Evolutionary conservation across 164 flowering plant species (phyloP).

Genomic region (Piper betle): DNA sequence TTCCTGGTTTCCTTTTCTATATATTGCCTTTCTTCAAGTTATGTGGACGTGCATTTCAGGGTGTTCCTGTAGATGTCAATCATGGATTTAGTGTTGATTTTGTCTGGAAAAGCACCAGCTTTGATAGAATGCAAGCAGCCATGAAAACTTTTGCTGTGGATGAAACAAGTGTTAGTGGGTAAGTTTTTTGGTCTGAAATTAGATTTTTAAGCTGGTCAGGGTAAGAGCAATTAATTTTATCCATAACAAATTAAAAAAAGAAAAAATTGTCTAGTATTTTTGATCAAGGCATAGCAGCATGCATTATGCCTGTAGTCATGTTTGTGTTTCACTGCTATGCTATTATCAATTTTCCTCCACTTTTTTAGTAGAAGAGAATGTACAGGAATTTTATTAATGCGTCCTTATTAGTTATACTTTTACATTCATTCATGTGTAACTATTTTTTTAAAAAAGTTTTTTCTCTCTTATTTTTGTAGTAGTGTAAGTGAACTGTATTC

Average conservation of each 20-base stretch:
- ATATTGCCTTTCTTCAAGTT: neutral
- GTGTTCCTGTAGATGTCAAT: constrained; percentile 91
- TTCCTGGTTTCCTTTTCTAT: neutral
- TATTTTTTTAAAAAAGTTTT: no score
- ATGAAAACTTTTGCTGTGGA: constrained; percentile 99
- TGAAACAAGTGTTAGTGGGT: constrained; percentile 99
- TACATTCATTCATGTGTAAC: no score
- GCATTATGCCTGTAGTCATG: no score
- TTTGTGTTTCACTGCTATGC: no score
- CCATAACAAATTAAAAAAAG: no score
- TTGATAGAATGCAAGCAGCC: constrained; percentile 98
- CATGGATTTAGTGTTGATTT: constrained; percentile 99
- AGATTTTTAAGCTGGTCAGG: neutral
- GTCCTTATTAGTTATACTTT: no score
- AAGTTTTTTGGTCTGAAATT: constrained; percentile 11
- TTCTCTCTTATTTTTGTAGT: neutral
- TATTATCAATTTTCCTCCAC: no score
- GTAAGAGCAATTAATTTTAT: neutral
- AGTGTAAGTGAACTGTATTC: neutral
- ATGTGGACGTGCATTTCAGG: constrained; percentile 30
- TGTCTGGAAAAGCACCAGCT: constrained; percentile 99
- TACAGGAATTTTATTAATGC: no score
- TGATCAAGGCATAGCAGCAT: no score
- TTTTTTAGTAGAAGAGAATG: no score
- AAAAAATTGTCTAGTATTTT: neutral